phyloP scores from a whole-genome alignment of 768 basidiomycete genomes.

The Plicaturopsis crispa region DNA sequence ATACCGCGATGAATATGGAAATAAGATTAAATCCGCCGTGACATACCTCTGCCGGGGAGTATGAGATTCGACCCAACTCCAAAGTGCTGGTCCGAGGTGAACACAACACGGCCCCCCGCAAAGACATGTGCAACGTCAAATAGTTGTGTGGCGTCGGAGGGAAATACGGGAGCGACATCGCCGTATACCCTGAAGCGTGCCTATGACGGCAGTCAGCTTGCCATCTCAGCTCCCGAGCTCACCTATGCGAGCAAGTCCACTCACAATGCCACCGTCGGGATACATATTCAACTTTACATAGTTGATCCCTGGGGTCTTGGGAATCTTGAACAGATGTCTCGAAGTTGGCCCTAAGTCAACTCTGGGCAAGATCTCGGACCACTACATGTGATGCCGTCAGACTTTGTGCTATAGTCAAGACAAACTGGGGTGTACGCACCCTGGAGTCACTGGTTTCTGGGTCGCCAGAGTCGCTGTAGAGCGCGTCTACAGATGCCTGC shows the following conservation, averaged over 20 bases:
- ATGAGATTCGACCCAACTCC: slow-evolving; percentile 88
- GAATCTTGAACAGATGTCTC: slow-evolving; percentile 81
- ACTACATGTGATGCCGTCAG: slow-evolving; percentile 34
- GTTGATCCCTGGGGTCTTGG: slow-evolving; percentile 44
- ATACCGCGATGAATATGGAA: slow-evolving; percentile 1
- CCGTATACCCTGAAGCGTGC: slow-evolving; percentile 93
- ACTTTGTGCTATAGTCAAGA: not conserved
- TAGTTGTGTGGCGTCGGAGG: slow-evolving; percentile 32
- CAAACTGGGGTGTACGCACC: slow-evolving; percentile 29
- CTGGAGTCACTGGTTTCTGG: slow-evolving; percentile 41
- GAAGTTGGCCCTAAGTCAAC: slow-evolving; percentile 74
- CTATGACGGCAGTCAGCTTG: slow-evolving; percentile 29
- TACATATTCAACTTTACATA: slow-evolving; percentile 92
- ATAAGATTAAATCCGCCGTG: not conserved
- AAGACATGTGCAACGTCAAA: slow-evolving; percentile 92
- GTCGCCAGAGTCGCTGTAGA: slow-evolving; percentile 34
- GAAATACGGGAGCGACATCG: slow-evolving; percentile 57
- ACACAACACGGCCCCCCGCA: slow-evolving; percentile 78
- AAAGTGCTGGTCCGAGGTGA: slow-evolving; percentile 91
- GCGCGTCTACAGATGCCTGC: slow-evolving; percentile 63
- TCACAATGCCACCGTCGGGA: slow-evolving; percentile 94
- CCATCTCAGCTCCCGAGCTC: not conserved
- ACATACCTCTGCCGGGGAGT: slow-evolving; percentile 74
- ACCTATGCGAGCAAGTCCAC: not conserved
- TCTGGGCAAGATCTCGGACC: slow-evolving; percentile 73